Evolutionary conservation across 2,329 filamentous ascomycete species (phyloP).

Genomic region (Hyphodiscus sp.): DNA sequence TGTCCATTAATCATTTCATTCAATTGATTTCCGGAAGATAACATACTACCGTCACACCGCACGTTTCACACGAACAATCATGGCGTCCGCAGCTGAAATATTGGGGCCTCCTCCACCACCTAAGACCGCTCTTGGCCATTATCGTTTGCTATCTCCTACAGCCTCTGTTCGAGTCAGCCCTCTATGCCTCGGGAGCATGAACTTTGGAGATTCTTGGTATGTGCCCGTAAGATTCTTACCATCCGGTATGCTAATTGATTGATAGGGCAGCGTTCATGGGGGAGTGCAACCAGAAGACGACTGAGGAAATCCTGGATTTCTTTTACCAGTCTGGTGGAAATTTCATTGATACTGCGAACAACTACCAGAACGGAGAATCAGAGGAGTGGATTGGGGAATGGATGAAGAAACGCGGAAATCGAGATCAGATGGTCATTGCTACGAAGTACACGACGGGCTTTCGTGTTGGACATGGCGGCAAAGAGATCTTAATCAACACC

Average conservation of each 20-base stretch:
- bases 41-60: too few relatives aligned
- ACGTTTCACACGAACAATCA: conserved; percentile 2
- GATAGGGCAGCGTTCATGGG: conserved; percentile 52
- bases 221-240: background rate
- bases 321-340: conserved; percentile 55
- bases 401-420: background rate
- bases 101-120: conserved; percentile 29
- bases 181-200: conserved; percentile 59
- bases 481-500: conserved; percentile 39
- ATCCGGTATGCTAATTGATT: background rate
- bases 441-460: conserved; percentile 38
- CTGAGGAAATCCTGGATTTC: conserved; percentile 49
- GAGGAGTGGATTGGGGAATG: conserved; percentile 63
- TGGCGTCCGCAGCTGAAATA: conserved; percentile 9
- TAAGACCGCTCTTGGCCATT: conserved; percentile 39
- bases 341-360: conserved; percentile 63
- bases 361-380: conserved; percentile 55
- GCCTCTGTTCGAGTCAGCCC: conserved; percentile 63
- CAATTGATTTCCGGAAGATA: background rate
- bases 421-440: conserved; percentile 1
- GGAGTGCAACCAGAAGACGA: conserved; percentile 53
- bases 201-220: conserved; percentile 52
- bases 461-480: conserved; percentile 25
- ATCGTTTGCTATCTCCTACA: conserved; percentile 51
- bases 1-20: background rate